Base-by-base conservation (phyloP, 495 filamentous ascomycete genomes). In the Cercophora scortea region DNA sequence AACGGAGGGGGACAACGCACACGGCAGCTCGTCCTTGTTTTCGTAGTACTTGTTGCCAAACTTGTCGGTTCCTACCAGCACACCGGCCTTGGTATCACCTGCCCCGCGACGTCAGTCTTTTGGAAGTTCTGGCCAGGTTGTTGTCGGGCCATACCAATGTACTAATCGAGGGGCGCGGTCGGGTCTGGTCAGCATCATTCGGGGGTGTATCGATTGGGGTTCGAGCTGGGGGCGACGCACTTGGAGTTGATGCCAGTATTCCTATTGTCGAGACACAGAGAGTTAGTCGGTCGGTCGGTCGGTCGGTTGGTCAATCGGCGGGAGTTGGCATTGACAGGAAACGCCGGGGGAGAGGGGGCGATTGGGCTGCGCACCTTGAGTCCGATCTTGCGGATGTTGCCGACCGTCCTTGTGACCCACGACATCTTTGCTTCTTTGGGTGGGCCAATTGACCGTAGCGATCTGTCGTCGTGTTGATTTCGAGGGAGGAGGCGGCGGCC, bases 21-120 rank as follows among this genome's bases (percentile, higher is more conserved):
- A 81, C 46, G 94, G 94, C 44, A 99, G 77, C 70, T 99, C 93
- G 66, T 98, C 90, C 55, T 82, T 69, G 75, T 99, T 96, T 79
- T 97, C 94, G 73, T 79, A 99, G 79, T 79, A 99, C 70, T 94
- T 96, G 80, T 99, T 99, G 64, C 94, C 94, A 68, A 81, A 96
- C 62, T 82, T 79, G 76, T 99, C 94, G 55, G 68, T 76, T 51
- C 85, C 94, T 54, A 99, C 84, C 60, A 95, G 78, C 49, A 79
- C 84, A 61, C 94, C 94, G 58, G 87, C 87, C 75, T 97, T 97
- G 69, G 93, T 97, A 76, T 99, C 94, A 74, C 94, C 94, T 87
- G 63, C 44, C 16, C 54, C 10, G 61, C 6, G 10, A 64, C 53
- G 61, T 78, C 54, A 75, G 68, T 66, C 49, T 55, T 15, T 32